A percentile compares a stretch with the other conserved stretches of the same genome.
These are phyloP conservation scores for Limnanthes douglasii DNA, from an alignment of 345 rosid genomes.

Conservation along the genomic window DNA sequence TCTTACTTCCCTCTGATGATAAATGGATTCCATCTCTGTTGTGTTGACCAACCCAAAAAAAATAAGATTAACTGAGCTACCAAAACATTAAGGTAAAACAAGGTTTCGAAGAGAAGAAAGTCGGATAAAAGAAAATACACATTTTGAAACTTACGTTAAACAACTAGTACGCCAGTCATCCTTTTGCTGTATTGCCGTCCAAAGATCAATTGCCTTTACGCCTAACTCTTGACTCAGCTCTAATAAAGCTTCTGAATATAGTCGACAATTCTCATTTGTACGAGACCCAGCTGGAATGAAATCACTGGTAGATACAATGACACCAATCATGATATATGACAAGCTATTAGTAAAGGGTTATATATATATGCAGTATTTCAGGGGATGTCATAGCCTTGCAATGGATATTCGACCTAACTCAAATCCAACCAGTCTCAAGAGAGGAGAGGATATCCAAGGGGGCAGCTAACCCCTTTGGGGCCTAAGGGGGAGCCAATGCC, in stretches of 20 bases:
- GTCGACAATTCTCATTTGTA: conserved; percentile 41
- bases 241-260: conserved; percentile 59
- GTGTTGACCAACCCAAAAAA: neutral
- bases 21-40: conserved; percentile 75
- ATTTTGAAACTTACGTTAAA: conserved; percentile 46
- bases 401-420: too few relatives aligned
- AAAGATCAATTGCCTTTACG: conserved; percentile 48
- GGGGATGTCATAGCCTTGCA: too few relatives aligned
- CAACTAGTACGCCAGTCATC: conserved; percentile 49
- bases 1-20: conserved; percentile 39
- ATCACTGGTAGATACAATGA: too few relatives aligned
- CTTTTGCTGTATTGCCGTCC: conserved; percentile 43
- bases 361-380: too few relatives aligned
- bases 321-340: too few relatives aligned
- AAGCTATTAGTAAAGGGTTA: too few relatives aligned
- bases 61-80: neutral
- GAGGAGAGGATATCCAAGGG: too few relatives aligned
- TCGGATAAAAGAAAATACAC: neutral
- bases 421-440: too few relatives aligned
- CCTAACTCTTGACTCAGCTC: conserved; percentile 49
- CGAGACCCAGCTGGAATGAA: conserved; percentile 20
- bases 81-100: neutral
- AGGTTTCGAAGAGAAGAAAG: too few relatives aligned
- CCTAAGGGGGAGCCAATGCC: too few relatives aligned
- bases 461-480: too few relatives aligned